Evolutionary conservation across 169 alveolate species (phyloP), one percentile per base, ranked within the genome.

Genomic region (Eimeria brunetti): DNA sequence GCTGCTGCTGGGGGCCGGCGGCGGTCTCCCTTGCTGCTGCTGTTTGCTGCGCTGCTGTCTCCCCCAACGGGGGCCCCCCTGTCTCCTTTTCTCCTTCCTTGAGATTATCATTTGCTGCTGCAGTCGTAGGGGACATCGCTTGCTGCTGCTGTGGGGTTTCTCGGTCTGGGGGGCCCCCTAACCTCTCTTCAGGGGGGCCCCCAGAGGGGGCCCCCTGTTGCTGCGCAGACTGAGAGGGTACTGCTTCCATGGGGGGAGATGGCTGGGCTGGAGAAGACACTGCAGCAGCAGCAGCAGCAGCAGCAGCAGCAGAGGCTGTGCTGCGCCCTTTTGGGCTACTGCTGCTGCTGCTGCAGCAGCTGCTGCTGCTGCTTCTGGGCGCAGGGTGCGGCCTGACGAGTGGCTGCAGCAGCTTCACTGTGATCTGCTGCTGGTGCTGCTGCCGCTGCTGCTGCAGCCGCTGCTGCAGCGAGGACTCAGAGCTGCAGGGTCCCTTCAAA

Each of bases 291-390:
- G n/a, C n/a, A n/a, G n/a, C n/a, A n/a, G n/a, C n/a, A n/a, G 38
- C 18, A 7, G 22, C 75, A 2, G 75, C 75, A 27, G 75, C 22
- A n/a, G 75, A 22, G 75, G 41, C 8, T 4, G 38, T 36, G 44
- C 36, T 64, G 41, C 36, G 9, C 16, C 41, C 41, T 64, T 11
- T 64, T 12, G 41, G 36, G 75, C 44, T 64, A 51, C 12, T 62
- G 56, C 83, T 73, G 51, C 53, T 73, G 83, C 38, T 73, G 83
- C n/a, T n/a, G n/a, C n/a, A n/a, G n/a, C n/a, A n/a, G n/a, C n/a
- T n/a, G n/a, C n/a, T n/a, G n/a, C n/a, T n/a, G n/a, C n/a, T n/a
- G n/a, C n/a, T n/a, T n/a, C 53, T 73, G 84, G 84, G 84, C 24
- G 27, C 30, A 38, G 84, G 30, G 7, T 24, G 84, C 51, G 51